Evolutionary conservation across 2,329 filamentous ascomycete species (phyloP), one percentile per base, ranked within the genome.

Genomic region (Fusarium sp.): DNA sequence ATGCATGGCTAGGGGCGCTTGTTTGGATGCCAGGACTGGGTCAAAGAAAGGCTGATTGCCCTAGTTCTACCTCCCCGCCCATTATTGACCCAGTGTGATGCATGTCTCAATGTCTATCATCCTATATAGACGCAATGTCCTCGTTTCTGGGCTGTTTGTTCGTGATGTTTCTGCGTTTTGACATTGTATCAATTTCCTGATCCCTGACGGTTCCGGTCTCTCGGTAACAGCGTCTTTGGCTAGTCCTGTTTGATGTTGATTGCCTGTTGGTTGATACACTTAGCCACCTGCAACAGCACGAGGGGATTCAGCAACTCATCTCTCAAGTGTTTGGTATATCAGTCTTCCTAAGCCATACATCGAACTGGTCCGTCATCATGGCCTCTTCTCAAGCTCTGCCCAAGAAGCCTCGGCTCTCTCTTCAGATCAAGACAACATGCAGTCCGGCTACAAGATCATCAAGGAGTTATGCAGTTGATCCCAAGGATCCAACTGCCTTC

Each of bases 401-500:
- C 56, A 87, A 83, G 80, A 84, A 84, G 75, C 88, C 88, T 5
- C 83, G 87, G 74, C 79, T 90, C 67, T 87, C 86, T 57, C 84
- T 88, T 71, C 84, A 87, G 75, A 88, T 84, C 73, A 86, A 85
- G 73, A 80, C 85, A 25, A 76, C 81, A 30, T 76, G 78, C 59
- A 79, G 78, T 34, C 75, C 82, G 6, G 74, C 72, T 43, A 76
- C 80, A 57, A 82, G 79, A 57, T 77, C 82, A 24, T 67, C 72
- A 18, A 72, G 76, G 64, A 75, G 74, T 48, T 78, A 77, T 57
- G 60, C 74, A 41, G 71, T 86, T 41, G 85, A 90, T 71, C 85
- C 87, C 30, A 85, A 83, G 62, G 89, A 88, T 32, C 87, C 88
- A 6, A 91, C 89, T 2, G 82, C 87, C 24, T 90, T 90, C 80